Base-by-base conservation (phyloP, 1,284 basidiomycete genomes). In the Thecaphora frezii region DNA sequence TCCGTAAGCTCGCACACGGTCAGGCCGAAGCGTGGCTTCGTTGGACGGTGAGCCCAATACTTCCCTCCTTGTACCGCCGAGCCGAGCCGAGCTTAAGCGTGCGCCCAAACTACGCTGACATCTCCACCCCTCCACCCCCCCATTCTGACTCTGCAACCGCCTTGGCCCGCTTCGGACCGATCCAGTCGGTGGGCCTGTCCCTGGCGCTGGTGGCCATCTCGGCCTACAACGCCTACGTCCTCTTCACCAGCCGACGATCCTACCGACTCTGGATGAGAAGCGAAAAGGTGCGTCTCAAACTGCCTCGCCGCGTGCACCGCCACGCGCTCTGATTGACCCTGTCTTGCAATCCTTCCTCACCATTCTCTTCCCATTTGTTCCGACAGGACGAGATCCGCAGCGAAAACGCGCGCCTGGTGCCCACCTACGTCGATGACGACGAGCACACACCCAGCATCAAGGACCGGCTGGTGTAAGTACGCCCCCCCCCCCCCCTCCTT, bases 171-270 rank as follows among this genome's bases (percentile, higher is more conserved):
- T 28, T 28, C 13, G 28, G 28, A 13, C 28, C 13, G 28, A 28
- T 28, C 28, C 33, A 18, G 4, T 58, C 66, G 14, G 36, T 30
- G 41, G 25, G 46, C 42, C 40, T 62, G 30, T 69, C 61, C 30
- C 16, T 63, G 26, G 38, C 28, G 37, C 42, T 64, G 36, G 48
- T 61, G 10, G 47, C 58, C 28, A 51, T 59, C 5, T 57, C 58
- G 26, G 52, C 54, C 33, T 46, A 44, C 50, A 71, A 71, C 38
- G 66, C 69, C 12, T 66, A 55, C 39, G 8, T 57, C 42, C 66
- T 69, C 40, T 66, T 71, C 53, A 58, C 66, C 23, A 59, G 54
- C 5, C 49, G 54, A 13, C 49, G 69, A 10, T 30, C 54, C 19
- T 71, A 71, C 51, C 58, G 62, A 28, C 61, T 71, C 46, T 36